Evolutionary conservation across 2,329 filamentous ascomycete genomes (phyloP).

Genomic region (Aspergillus transmontanensis): DNA sequence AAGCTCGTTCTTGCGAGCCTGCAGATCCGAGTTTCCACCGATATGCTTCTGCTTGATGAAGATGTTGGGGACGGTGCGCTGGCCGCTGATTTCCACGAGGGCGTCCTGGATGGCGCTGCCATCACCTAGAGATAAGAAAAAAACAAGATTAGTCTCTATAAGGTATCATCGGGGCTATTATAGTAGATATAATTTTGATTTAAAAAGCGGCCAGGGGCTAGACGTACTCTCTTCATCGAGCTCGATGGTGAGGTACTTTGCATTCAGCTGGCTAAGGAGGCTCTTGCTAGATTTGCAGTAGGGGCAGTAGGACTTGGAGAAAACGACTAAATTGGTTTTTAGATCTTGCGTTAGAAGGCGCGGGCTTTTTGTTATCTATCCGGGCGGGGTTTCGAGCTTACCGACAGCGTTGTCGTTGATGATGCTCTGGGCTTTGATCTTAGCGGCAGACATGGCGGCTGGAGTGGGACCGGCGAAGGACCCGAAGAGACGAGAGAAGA

Average conservation of each 20-base stretch:
- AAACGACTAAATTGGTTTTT: conserved; percentile 64
- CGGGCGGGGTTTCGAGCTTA: conserved; percentile 47
- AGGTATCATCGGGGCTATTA: too few species aligned
- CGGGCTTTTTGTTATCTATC: background rate
- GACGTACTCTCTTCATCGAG: conserved; percentile 79
- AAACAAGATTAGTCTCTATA: background rate
- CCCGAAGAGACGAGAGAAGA: conserved; percentile 73
- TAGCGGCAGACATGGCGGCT: conserved; percentile 77
- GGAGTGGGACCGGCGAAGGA: conserved; percentile 57
- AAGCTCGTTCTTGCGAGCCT: conserved; percentile 66
- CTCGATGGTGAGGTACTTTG: conserved; percentile 76
- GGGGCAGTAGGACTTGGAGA: conserved; percentile 96
- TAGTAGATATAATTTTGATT: too few species aligned
- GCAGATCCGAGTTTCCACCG: conserved; percentile 90
- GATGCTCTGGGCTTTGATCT: conserved; percentile 78
- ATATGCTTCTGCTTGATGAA: conserved; percentile 91
- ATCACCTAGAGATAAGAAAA: conserved; percentile 62
- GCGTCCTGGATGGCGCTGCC: conserved; percentile 81
- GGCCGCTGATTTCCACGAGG: conserved; percentile 75
- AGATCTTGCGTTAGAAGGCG: background rate
- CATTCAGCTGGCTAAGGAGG: conserved; percentile 68
- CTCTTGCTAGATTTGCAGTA: conserved; percentile 83
- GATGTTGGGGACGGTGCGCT: conserved; percentile 93
- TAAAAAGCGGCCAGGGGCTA: background rate
- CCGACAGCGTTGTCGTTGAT: conserved; percentile 88